Base-by-base conservation (phyloP, 1,284 basidiomycete genomes). In the Exobasidium rhododendri region DNA sequence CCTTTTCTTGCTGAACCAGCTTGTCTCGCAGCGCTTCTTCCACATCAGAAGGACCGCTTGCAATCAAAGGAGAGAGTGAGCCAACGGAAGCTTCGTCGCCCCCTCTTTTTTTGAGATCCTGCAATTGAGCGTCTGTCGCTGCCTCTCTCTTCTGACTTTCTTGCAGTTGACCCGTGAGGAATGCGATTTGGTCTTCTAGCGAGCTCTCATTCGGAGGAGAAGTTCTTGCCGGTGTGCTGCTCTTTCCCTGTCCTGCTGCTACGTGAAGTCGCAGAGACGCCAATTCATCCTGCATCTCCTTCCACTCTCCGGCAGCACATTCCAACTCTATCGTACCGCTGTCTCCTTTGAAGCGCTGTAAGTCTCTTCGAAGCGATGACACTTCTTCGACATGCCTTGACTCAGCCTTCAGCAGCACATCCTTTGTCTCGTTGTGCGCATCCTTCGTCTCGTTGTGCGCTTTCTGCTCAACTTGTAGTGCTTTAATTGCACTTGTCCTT, bases 1-100 rank as follows among this genome's bases (percentile, higher is more conserved):
- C 57, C 45, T 58, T 49, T 29, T 58, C 57, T 51, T 58, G 57
- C 24, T 49, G 47, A 3, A 49, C 17, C 6, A 49, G 20, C 7
- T 47, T 30, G 4, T 47, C 43, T 20, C 40, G 46, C 14, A 58
- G n/a, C 20, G 4, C 57, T 22, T 58, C 57, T 29, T 58, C 57
- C 2, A 47, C 20, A 20, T 58, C 57, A 10, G 35, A 40, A 40
- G 35, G 35, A 40, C 35, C 35, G n/a, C n/a, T n/a, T 40, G 35
- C 35, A 17, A 40, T 40, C 35, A 40, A 40, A 40, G 35, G 35
- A 10, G 35, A 40, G 17, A 40, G 35, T 10, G 35, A 40, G 17
- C 35, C 35, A 40, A 40, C 17, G 10, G 35, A 40, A 40, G 35
- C 7, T 40, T 17, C 35, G 17, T 40, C 35, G 17, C 10, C 17